phyloP scores from a whole-genome alignment of 139 green algal species.

The Tetraselmis chui region DNA sequence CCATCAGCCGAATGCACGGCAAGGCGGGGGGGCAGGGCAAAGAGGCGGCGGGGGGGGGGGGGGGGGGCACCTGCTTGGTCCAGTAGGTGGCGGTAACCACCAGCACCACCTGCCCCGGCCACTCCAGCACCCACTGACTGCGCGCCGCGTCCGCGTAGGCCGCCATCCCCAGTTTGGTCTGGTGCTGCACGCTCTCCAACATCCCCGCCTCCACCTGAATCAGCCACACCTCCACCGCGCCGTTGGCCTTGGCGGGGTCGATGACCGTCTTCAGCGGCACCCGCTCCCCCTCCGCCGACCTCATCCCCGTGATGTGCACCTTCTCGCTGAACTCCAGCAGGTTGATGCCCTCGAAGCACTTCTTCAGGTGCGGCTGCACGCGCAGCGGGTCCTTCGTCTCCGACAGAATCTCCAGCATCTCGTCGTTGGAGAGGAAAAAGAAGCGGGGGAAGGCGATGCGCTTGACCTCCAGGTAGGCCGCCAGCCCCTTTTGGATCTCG shows the following conservation, averaged over 20 bases:
- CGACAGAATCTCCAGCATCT: constrained; percentile 76
- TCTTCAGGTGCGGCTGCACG: constrained; percentile 74
- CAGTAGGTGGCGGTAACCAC: constrained; percentile 64
- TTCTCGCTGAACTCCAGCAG: constrained; percentile 52
- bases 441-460: constrained; percentile 70
- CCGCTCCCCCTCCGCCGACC: constrained; percentile 54
- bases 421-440: constrained; percentile 78
- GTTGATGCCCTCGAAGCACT: constrained; percentile 69
- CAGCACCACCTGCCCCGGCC: constrained; percentile 68
- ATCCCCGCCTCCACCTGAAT: constrained; percentile 59
- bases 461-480: constrained; percentile 77
- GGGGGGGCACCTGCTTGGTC: constrained; percentile 43
- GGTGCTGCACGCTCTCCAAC: constrained; percentile 52
- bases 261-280: constrained; percentile 58
- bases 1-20: no score
- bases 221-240: constrained; percentile 70
- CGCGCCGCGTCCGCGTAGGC: constrained; percentile 39
- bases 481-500: constrained; percentile 67
- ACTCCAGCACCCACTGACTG: constrained; percentile 61
- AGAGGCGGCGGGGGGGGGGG: no score
- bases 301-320: constrained; percentile 58
- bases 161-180: constrained; percentile 37
- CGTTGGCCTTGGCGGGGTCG: constrained; percentile 50
- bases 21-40: no score
- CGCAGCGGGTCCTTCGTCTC: constrained; percentile 68